Base-by-base conservation (phyloP, 1,284 basidiomycete species). In the Trichosporon sp. region DNA sequence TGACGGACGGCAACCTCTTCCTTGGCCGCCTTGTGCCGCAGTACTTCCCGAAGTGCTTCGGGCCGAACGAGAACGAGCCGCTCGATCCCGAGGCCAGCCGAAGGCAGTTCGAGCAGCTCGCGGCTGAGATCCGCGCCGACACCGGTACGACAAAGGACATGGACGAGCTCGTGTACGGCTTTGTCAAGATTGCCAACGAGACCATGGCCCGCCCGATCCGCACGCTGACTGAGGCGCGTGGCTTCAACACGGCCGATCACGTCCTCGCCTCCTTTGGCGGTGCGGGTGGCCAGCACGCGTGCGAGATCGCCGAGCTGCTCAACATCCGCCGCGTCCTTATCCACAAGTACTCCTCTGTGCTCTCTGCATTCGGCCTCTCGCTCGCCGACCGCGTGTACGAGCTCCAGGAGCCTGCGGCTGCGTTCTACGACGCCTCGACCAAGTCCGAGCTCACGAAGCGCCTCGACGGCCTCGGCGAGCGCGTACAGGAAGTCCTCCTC, bases 151-250 rank as follows among this genome's bases (percentile, higher is more conserved):
- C 84, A 57, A 81, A 90, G 70, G 83, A 82, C 10, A 77, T 95
- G 31, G 95, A 97, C 74, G 91, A 97, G 77, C 87, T 97, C 89
- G 87, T 90, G 59, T 76, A 71, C 56, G 73, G 70, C 59, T 95
- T 93, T 77, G 89, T 95, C 81, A 91, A 91, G 73, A 89, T 94
- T n/a, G 91, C 91, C 11, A 94, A 93, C 68, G 91, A 93, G 81
- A 91, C 90, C 0, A 96, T 96, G 93, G 90, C 89, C 70, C 83
- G 94, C 52, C 95, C 94, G 1, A 96, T 97, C 65, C 87, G 94
- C 7, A 88, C 94, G 1, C 79, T 97, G 65, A 97, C 94, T 0
- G 95, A 95, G 79, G 92, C 91, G 1, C 83, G 91, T 56, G 94
- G 95, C 4, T 88, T 92, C 78, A 89, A 90, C 2, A 90, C 90